Base-by-base conservation (phyloP, 306 rosid genomes). In the Lotus japonicus region DNA sequence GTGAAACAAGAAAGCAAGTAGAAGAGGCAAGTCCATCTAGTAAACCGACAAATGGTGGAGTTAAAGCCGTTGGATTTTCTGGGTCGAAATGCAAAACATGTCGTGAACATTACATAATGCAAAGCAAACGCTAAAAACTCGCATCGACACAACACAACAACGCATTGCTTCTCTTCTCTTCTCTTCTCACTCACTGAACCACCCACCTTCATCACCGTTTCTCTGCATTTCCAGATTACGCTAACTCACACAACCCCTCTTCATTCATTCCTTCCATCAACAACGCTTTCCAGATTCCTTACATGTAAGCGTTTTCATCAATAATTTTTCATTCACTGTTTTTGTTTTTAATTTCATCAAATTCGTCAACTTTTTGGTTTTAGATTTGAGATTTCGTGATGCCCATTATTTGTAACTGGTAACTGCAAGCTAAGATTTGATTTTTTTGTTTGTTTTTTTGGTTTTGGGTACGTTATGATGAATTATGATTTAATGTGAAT, bases 401-500 rank as follows among this genome's bases (percentile, higher is more conserved):
- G 66, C 61, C 64, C n/a, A 43, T 41, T 8, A 5, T 58, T 51
- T 52, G 54, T 70, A 33, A 14, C 57, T 44, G 19, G 48, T 51
- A 21, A 5, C 11, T 33, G 6, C 7, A 0, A 31, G 36, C 36
- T 31, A 31, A 51, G 61, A 48, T 57, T 62, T 31, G 58, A 11
- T 10, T 38, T 46, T 26, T 9, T 5, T 6, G 5, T 13, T 10
- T 9, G 36, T 31, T n/a, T n/a, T n/a, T 26, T 26, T 26, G 31
- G 31, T 26, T 26, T 36, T 9, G 1, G 6, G 16, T 17, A 13
- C 44, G 9, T 43, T 60, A 6, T 61, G 46, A 44, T 23, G 56
- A 6, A 36, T 41, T 44, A 6, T 73, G 62, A 61, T 53, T 16
- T 12, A 38, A 61, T 81, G 36, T 81, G 77, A 58, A 77, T 77